Conservation (phyloP, 805 yeast species). For the Wickerhamiella domercqiae region DNA sequence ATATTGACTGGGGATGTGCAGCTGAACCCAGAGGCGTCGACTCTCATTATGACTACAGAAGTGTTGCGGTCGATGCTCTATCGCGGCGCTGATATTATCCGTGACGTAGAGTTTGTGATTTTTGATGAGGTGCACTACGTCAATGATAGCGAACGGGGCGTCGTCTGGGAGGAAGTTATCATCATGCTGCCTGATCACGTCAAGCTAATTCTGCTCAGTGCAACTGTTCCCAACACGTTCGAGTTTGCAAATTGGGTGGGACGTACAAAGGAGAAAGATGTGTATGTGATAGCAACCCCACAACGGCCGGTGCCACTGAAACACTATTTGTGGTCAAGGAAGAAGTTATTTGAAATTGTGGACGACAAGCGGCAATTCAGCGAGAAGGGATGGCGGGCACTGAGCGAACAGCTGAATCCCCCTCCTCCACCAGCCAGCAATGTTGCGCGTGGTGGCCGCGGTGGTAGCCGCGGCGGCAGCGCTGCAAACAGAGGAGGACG, state of each 20-base stretch:
- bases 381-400: slow-evolving; percentile 36
- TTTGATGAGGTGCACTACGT: slow-evolving; percentile 98
- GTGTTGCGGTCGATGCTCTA: slow-evolving; percentile 89
- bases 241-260: slow-evolving; percentile 99
- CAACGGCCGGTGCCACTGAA: slow-evolving; percentile 94
- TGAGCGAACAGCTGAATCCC: slow-evolving; percentile 14
- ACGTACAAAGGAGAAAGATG: slow-evolving; percentile 87
- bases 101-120: slow-evolving; percentile 95
- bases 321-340: slow-evolving; percentile 71
- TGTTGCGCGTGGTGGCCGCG: slow-evolving; percentile 22
- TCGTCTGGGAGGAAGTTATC: slow-evolving; percentile 98
- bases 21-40: slow-evolving; percentile 89
- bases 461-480: slow-evolving; percentile 23
- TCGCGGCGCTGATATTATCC: slow-evolving; percentile 86
- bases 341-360: slow-evolving; percentile 54
- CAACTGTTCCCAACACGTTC: slow-evolving; percentile 96
- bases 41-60: slow-evolving; percentile 96
- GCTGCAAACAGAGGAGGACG: slow-evolving; percentile 21
- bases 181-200: slow-evolving; percentile 96
- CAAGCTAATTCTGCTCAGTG: slow-evolving; percentile 77
- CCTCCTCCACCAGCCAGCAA: not conserved
- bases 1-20: slow-evolving; percentile 96
- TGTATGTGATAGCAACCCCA: slow-evolving; percentile 89
- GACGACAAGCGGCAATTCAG: slow-evolving; percentile 57
- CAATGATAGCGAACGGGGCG: slow-evolving; percentile 93